Base-by-base conservation (phyloP, 805 yeast genomes). In the Wickerhamiella sorbophila region DNA sequence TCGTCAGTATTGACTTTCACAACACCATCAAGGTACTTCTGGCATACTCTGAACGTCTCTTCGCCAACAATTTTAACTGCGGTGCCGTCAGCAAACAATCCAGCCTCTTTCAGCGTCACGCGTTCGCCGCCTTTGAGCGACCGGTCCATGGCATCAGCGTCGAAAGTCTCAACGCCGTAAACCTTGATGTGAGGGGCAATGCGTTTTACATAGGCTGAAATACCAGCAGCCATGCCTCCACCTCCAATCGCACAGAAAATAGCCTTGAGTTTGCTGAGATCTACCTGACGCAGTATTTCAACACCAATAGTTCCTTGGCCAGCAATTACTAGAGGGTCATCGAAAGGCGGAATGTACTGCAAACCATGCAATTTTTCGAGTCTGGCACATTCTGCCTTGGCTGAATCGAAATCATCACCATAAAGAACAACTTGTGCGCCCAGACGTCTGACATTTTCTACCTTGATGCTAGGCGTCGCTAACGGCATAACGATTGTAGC, bases 401-500 rank as follows among this genome's bases (percentile, higher is more conserved):
- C 95, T n/a, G 81, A 70, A 58, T 91, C 98, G 46, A 91, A 91
- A 56, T 85, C 96, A 38, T 85, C 88, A 43, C 99, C 99, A 55
- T 72, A 77, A 8, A 91, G 69, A 0, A 91, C 95, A 33, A 93
- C 97, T 56, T 85, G 84, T 3, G 96, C 79, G 3, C 99, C 99
- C 52, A 93, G 64, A 54, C 98, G 69, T 10, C 88, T 72, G 20
- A 93, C 99, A 53, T 86, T 91, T 55, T 80, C 76, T 60, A 76
- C 91, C 61, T 91, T 91, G 64, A 91, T 93, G 12, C 88, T 77
- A 2, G 99, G 98, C 0, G 98, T 91, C 2, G 93, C 88, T 2
- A 84, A 77, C 2, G 99, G 99, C 99, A 91, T 91, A 36, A 91
- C 97, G 41, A 91, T 91, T 4, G 96, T 88, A 3, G 97, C 88